phyloP scores from a whole-genome alignment of 2,329 filamentous ascomycete genomes.

The Xylariaceae sp. region DNA sequence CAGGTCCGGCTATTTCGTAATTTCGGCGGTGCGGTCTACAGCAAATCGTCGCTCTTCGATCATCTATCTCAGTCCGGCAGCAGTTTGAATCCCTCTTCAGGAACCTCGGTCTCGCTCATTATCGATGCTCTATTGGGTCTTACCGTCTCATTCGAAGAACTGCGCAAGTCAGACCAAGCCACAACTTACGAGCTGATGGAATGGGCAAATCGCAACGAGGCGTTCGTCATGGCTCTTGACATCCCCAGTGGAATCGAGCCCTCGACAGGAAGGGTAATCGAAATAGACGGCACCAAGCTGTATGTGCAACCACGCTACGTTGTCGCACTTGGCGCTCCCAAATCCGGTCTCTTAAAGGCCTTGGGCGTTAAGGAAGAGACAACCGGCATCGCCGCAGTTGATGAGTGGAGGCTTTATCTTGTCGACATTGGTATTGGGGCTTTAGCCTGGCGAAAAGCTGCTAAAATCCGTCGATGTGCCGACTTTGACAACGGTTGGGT shows the following conservation, averaged over 20 bases:
- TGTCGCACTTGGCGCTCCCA: conserved; percentile 79
- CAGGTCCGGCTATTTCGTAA: conserved; percentile 81
- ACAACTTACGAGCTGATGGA: conserved; percentile 85
- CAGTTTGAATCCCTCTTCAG: conserved; percentile 26
- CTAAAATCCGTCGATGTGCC: conserved; percentile 74
- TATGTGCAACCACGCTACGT: conserved; percentile 79
- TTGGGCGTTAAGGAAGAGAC: conserved; percentile 56
- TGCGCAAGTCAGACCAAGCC: conserved; percentile 75
- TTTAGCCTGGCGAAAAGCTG: conserved; percentile 78
- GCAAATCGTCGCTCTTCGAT: conserved; percentile 57
- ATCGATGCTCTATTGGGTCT: conserved; percentile 85
- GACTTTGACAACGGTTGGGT: conserved; percentile 89
- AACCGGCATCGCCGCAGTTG: conserved; percentile 42
- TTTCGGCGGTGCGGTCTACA: conserved; percentile 69
- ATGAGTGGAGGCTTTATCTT: conserved; percentile 74
- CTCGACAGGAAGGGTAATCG: conserved; percentile 60
- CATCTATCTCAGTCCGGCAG: conserved; percentile 46
- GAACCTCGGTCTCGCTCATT: conserved; percentile 29
- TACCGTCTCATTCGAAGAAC: conserved; percentile 81
- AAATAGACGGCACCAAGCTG: conserved; percentile 69
- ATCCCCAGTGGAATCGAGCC: conserved; percentile 85
- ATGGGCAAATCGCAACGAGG: conserved; percentile 85
- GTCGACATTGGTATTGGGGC: conserved; percentile 82
- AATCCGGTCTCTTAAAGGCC: conserved; percentile 75
- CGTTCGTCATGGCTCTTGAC: conserved; percentile 80